Percentiles rank a stretch among this genome's conserved stretches.
These are phyloP conservation scores for Amyloporia xantha DNA, from an alignment of 768 basidiomycete species.

Conservation along the genomic window DNA sequence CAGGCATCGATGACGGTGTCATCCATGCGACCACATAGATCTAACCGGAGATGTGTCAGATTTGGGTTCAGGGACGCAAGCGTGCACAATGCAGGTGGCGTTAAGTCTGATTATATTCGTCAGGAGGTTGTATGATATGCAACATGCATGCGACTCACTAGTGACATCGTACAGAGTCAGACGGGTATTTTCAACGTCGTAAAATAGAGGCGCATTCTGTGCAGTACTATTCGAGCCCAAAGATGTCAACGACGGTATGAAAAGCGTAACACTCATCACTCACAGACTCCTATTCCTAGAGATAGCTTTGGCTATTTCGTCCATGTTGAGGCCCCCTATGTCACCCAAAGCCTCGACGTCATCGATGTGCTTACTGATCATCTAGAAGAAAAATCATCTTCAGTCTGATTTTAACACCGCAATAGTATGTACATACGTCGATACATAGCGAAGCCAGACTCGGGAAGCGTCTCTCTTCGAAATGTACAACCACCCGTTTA, in stretches of 20 bases:
- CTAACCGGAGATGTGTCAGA: constrained; percentile 70
- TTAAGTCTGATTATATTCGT: constrained; percentile 49
- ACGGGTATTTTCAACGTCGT: constrained; percentile 58
- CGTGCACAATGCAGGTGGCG: constrained; percentile 57
- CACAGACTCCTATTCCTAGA: constrained; percentile 78
- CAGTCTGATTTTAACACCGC: no score
- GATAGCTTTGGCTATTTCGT: constrained; percentile 76
- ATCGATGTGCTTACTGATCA: constrained; percentile 81
- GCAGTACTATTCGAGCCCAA: constrained; percentile 53
- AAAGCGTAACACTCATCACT: constrained; percentile 25
- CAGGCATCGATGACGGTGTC: constrained; percentile 53
- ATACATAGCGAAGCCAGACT: constrained; percentile 78
- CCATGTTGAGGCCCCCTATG: constrained; percentile 78
- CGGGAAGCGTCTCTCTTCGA: constrained; percentile 65
- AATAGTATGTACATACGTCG: constrained; percentile 51
- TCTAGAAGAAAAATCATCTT: constrained; percentile 34
- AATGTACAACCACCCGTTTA: constrained; percentile 58
- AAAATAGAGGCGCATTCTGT: constrained; percentile 81
- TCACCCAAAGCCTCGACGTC: constrained; percentile 88
- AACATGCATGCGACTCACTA: constrained; percentile 44
- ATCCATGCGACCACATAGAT: constrained; percentile 81
- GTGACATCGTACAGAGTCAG: constrained; percentile 87
- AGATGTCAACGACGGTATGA: constrained; percentile 4
- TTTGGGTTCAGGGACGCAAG: constrained; percentile 82
- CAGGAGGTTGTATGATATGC: background rate